A percentile compares a stretch with the other conserved stretches of the same genome.
Evolutionary conservation across 106 monocot genomes (phyloP).

Genomic region (Alisma plantagoaquatica): DNA sequence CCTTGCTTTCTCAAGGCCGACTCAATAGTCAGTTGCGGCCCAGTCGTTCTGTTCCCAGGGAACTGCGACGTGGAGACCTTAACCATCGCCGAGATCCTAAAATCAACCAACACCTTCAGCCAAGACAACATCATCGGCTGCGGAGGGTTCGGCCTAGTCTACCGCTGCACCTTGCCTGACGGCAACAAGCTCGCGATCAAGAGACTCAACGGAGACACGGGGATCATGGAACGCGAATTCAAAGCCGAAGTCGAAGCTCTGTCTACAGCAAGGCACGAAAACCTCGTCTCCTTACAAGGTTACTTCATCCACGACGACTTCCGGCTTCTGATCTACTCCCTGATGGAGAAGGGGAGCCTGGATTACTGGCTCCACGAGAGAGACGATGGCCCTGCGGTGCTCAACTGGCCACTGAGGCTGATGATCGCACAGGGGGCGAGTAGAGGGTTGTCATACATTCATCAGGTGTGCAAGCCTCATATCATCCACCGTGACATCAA

Average conservation of each 20-base stretch:
- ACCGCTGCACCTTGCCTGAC: slow-evolving; percentile 30
- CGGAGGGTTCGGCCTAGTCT: slow-evolving; percentile 71
- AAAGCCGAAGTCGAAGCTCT: slow-evolving; percentile 63
- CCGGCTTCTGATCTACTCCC: slow-evolving; percentile 49
- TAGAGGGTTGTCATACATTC: slow-evolving; percentile 49
- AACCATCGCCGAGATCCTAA: slow-evolving; percentile 34
- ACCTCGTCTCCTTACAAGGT: slow-evolving; percentile 56
- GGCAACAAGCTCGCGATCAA: slow-evolving; percentile 55
- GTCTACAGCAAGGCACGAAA: slow-evolving; percentile 48
- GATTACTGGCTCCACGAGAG: slow-evolving; percentile 75
- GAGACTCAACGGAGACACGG: slow-evolving; percentile 46
- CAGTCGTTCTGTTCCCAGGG: slow-evolving; percentile 35
- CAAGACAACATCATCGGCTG: slow-evolving; percentile 47
- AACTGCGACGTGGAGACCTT: slow-evolving; percentile 34
- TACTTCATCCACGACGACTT: slow-evolving; percentile 41
- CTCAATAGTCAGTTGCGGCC: too few relatives aligned
- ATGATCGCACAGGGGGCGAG: slow-evolving; percentile 50
- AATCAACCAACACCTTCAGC: slow-evolving; percentile 43
- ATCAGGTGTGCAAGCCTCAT: slow-evolving; percentile 47
- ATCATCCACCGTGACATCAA: slow-evolving; percentile 68
- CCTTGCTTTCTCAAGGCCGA: slow-evolving; percentile 2
- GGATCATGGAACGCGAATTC: slow-evolving; percentile 59
- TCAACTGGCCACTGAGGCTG: slow-evolving; percentile 41
- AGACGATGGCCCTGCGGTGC: slow-evolving; percentile 21
- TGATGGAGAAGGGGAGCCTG: slow-evolving; percentile 76